Conservation (phyloP, 108 stramenopile species). For the Skeletonema costatum region DNA sequence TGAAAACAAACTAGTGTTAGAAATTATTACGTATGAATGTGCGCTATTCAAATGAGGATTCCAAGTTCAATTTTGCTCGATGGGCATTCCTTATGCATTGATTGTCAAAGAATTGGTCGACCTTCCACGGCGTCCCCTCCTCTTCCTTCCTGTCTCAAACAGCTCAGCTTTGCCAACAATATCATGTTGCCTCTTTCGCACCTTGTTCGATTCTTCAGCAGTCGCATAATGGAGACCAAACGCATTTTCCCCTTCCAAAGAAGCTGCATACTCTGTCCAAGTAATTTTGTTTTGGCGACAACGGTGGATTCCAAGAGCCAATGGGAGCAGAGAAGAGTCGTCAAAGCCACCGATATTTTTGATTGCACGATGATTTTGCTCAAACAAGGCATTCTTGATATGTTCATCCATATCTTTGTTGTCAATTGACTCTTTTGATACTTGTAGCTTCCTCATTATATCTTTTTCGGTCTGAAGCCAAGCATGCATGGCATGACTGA, state of each 20-base stretch:
- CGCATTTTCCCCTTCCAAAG: constrained; percentile 21
- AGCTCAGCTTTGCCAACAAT: constrained; percentile 2
- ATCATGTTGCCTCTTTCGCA: constrained; percentile 17
- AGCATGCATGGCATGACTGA: constrained; percentile 61
- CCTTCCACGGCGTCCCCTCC: constrained; percentile 32
- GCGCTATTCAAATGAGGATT: not conserved
- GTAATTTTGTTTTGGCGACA: constrained; percentile 15
- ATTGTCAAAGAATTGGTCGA: not conserved
- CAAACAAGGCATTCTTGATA: constrained; percentile 3
- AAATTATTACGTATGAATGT: not conserved
- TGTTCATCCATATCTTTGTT: not conserved
- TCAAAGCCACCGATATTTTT: constrained; percentile 1
- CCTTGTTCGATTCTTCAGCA: not conserved
- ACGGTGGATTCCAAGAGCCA: constrained; percentile 42
- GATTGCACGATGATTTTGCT: not conserved
- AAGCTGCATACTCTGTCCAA: constrained; percentile 47
- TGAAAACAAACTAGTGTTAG: not conserved
- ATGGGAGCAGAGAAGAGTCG: constrained; percentile 38
- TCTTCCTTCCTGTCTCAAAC: constrained; percentile 33
- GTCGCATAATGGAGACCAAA: constrained; percentile 5
- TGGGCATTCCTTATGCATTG: not conserved
- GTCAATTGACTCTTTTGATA: not conserved
- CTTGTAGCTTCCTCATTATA: constrained; percentile 9
- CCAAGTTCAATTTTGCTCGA: not conserved
- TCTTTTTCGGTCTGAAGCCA: constrained; percentile 51